These are phyloP conservation scores for Colletotrichum eremochloae DNA, from an alignment of 2,329 filamentous ascomycete species.

Conservation along the genomic window DNA sequence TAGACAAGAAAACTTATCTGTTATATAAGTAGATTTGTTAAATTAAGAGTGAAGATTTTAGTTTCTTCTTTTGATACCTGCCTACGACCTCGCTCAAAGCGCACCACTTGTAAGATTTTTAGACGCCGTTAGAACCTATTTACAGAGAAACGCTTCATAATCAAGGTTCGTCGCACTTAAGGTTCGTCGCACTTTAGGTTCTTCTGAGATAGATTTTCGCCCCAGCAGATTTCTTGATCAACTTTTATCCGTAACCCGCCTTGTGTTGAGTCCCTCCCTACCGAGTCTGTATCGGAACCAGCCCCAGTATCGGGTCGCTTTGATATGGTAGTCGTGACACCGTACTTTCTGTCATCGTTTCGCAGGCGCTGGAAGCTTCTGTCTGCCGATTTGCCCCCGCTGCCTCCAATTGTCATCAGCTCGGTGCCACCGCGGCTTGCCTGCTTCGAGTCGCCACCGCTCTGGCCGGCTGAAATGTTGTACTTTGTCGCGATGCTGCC, in stretches of 20 bases:
- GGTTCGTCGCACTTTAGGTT: conserved; percentile 19
- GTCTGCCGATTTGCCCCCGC: conserved; percentile 32
- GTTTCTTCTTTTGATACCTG: no score
- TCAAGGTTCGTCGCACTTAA: no score
- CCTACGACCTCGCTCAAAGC: no score
- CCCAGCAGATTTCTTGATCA: conserved; percentile 30
- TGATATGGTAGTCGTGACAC: conserved; percentile 11
- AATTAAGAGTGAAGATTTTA: no score
- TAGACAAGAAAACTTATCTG: no score
- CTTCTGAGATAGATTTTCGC: conserved; percentile 13
- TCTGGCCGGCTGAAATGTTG: conserved; percentile 33
- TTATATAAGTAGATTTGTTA: no score
- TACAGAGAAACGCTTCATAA: no score
- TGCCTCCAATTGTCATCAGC: conserved; percentile 33
- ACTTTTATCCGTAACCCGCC: conserved; percentile 32
- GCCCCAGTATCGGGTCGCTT: not conserved
- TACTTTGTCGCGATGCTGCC: conserved; percentile 36
- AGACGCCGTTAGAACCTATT: no score
- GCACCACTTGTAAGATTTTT: no score
- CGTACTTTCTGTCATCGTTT: conserved; percentile 29
- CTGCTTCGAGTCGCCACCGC: conserved; percentile 14
- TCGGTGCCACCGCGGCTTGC: conserved; percentile 34
- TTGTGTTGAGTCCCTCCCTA: conserved; percentile 18
- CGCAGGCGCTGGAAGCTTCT: conserved; percentile 32
- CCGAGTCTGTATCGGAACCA: not conserved